A percentile compares a stretch with the other conserved stretches of the same genome.
These are phyloP conservation scores for Meira miltonrushii DNA, from an alignment of 1,284 basidiomycete species.

Conservation along the genomic window DNA sequence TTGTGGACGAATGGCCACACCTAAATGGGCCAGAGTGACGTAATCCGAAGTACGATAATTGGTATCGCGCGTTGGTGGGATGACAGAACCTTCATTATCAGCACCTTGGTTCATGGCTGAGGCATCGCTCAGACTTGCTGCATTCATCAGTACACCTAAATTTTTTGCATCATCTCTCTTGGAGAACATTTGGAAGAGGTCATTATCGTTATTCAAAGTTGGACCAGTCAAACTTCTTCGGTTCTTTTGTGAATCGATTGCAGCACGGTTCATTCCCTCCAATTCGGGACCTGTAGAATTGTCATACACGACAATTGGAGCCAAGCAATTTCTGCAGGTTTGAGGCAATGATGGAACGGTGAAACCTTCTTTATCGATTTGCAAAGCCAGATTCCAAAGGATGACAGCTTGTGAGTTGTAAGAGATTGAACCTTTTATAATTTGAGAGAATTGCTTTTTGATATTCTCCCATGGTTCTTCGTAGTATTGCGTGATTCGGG, in stretches of 20 bases:
- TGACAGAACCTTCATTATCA: constrained; percentile 2
- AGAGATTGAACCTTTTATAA: constrained; percentile 29
- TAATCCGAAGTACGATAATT: constrained; percentile 20
- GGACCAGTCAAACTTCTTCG: no score
- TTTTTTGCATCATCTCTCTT: no score
- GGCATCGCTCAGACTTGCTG: no score
- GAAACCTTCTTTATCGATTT: constrained; percentile 32
- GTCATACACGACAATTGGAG: constrained; percentile 23
- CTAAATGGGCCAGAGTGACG: constrained; percentile 25
- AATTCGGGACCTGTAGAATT: constrained; percentile 14
- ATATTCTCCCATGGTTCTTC: constrained; percentile 38
- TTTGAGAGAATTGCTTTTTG: constrained; percentile 21
- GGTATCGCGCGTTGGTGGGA: constrained; percentile 5
- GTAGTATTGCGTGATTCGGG: constrained; percentile 28
- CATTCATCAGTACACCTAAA: no score
- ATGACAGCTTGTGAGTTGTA: constrained; percentile 19
- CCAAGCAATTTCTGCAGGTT: constrained; percentile 31
- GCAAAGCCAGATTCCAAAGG: constrained; percentile 33
- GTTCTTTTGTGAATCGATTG: not conserved
- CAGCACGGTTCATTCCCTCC: constrained; percentile 11
- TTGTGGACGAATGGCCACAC: constrained; percentile 22
- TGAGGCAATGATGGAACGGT: constrained; percentile 29
- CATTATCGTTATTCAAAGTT: no score
- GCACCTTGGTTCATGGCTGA: not conserved
- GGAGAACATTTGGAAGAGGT: no score